Percentiles rank a stretch among this genome's conserved stretches.
Evolutionary conservation across 495 filamentous ascomycete genomes (phyloP).

Genomic region (Viridothelium virens): DNA sequence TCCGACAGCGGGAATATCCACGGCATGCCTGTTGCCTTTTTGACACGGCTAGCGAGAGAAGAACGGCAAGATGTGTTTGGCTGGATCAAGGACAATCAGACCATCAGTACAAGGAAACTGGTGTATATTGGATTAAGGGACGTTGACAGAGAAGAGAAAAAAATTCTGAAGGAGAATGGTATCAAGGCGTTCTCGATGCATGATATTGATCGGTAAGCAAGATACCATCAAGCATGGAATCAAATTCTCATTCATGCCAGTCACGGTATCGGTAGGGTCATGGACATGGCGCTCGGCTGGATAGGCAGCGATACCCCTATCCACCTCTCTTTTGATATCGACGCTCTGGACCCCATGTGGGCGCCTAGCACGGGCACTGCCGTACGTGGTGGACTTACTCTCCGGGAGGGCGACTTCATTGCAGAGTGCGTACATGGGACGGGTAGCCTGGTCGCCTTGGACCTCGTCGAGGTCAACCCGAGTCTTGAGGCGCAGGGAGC

Average conservation of each 20-base stretch:
- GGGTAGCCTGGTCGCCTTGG: conserved; percentile 81
- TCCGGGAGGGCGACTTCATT: conserved; percentile 96
- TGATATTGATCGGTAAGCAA: conserved; percentile 75
- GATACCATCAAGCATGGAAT: not conserved
- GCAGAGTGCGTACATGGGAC: conserved; percentile 94
- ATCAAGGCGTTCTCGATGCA: conserved; percentile 98
- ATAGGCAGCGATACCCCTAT: conserved; percentile 91
- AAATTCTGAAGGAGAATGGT: conserved; percentile 71
- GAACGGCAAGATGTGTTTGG: conserved; percentile 69
- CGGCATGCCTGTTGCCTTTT: conserved; percentile 93
- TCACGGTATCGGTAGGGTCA: conserved; percentile 87
- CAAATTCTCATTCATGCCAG: conserved; percentile 34
- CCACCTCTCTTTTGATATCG: conserved; percentile 94
- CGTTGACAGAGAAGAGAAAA: conserved; percentile 87
- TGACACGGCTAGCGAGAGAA: conserved; percentile 74
- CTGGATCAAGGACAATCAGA: conserved; percentile 65
- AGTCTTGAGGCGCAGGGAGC: conserved; percentile 69
- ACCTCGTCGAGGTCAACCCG: conserved; percentile 95
- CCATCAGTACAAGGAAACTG: conserved; percentile 68
- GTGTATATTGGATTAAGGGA: conserved; percentile 96
- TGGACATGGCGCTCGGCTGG: conserved; percentile 94
- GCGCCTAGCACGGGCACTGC: conserved; percentile 94
- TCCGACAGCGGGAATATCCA: conserved; percentile 90
- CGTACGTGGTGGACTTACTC: conserved; percentile 87
- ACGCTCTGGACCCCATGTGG: conserved; percentile 92